Base-by-base conservation (phyloP, 306 rosid species). In the Argentina anserina region DNA sequence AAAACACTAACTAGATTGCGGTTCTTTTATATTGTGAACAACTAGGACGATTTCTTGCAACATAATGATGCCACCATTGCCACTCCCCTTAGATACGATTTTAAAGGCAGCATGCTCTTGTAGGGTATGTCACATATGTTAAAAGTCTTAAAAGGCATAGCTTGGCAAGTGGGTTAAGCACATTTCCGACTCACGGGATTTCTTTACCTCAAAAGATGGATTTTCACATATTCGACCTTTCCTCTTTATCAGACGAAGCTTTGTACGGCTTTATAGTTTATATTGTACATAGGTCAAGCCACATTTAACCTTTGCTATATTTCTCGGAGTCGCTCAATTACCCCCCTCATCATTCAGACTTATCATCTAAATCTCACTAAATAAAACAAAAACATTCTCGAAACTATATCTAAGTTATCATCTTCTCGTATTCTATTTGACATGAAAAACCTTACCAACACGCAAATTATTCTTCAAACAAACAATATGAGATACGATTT, bases 81-180 rank as follows among this genome's bases (percentile, higher is more conserved):
- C 41, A 15, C 65, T 52, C 17, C 23, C 45, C 28, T 36, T 59
- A 25, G 45, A 67, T 36, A 56, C 11, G 74, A 9, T 37, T 40
- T 55, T 23, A 10, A 41, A 10, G 55, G 67, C 53, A 69, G 26
- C 62, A 62, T 42, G 73, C 69, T 62, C 62, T 47, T 42, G 85
- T 73, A 59, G 79, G 73, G 75, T 31, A 69, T 20, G 7, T 42
- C 13, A 20, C 11, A 56, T 26, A 61, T 33, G 23, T 31, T 33
- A 34, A 64, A 76, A 61, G 76, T 37, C 29, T 21, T 37, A 37
- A 23, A 23, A 47, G 18, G 49, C n/a, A 39, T 69, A 47, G 46
- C 78, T 78, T 78, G 65, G 47, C 65, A 62, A 65, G 72, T 74
- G 53, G 85, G 80, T 40, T 74, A 82, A 65, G 77, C 74, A 77